Evolutionary conservation across 441 rosid genomes (phyloP).

Genomic region (Syzygium syzygioides): DNA sequence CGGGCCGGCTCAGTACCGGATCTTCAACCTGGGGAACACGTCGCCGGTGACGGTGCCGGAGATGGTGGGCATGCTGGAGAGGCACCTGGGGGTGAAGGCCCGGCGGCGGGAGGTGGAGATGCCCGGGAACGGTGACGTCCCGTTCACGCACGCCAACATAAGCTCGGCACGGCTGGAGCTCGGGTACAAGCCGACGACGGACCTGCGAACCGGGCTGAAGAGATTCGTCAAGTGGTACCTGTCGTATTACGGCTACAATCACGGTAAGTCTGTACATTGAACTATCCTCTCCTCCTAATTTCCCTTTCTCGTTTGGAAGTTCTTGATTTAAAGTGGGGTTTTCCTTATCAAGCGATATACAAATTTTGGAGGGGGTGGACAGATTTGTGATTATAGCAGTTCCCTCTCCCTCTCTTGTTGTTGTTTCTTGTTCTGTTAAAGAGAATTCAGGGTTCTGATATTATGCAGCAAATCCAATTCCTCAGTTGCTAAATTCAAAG

Average conservation of each 20-base stretch:
- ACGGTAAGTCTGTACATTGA: constrained; percentile 58
- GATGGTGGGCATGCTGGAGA: constrained; percentile 66
- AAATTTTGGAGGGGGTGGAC: too few relatives aligned
- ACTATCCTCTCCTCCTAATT: not conserved
- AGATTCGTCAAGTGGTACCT: constrained; percentile 89
- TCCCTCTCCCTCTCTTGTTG: not conserved
- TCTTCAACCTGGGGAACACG: constrained; percentile 82
- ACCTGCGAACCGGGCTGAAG: constrained; percentile 85
- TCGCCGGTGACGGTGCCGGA: constrained; percentile 82
- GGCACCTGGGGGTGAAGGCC: constrained; percentile 64
- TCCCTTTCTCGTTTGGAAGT: not conserved
- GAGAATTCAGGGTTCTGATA: not conserved
- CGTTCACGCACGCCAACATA: constrained; percentile 86
- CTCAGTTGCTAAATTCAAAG: not conserved
- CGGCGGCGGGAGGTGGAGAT: constrained; percentile 57
- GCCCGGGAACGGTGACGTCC: constrained; percentile 99
- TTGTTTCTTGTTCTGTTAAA: not conserved
- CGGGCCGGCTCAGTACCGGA: constrained; percentile 70
- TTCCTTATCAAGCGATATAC: fast-evolving
- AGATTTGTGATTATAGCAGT: not conserved
- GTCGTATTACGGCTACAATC: constrained; percentile 72
- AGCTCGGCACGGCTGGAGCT: constrained; percentile 52
- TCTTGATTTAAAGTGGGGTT: not conserved
- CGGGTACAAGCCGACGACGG: constrained; percentile 90
- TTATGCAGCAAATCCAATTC: not conserved